Percentiles rank a stretch among this genome's conserved stretches.
phyloP scores from a whole-genome alignment of 2,329 filamentous ascomycete genomes.

The Aspergillus sp. region DNA sequence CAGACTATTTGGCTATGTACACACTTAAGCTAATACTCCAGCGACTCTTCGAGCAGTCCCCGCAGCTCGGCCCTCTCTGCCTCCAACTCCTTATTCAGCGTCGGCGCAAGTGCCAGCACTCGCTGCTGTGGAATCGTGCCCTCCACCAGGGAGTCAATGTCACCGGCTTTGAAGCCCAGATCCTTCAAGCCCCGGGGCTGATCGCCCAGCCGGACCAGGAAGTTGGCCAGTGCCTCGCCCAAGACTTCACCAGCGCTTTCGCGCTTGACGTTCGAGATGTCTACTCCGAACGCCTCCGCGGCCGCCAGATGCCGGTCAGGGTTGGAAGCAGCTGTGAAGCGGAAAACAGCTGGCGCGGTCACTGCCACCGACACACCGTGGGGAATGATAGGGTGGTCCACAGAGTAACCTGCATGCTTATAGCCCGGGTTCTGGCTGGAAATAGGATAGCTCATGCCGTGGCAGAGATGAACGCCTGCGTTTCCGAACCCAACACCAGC shows the following conservation, averaged over 20 bases:
- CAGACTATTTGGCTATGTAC: background rate
- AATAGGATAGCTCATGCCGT: slow-evolving; percentile 97
- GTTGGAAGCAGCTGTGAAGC: slow-evolving; percentile 87
- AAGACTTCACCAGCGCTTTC: slow-evolving; percentile 89
- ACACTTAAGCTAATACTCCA: slow-evolving; percentile 50
- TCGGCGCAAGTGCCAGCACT: slow-evolving; percentile 89
- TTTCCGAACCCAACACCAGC: slow-evolving; percentile 97
- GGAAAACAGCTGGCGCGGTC: slow-evolving; percentile 89
- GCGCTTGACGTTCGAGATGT: slow-evolving; percentile 81
- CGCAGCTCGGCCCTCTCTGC: slow-evolving; percentile 72
- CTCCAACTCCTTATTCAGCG: slow-evolving; percentile 68
- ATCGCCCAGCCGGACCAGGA: slow-evolving; percentile 80
- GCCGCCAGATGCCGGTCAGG: slow-evolving; percentile 88
- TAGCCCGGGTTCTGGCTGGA: slow-evolving; percentile 93
- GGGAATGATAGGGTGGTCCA: slow-evolving; percentile 78
- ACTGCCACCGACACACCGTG: slow-evolving; percentile 96
- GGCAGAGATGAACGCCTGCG: slow-evolving; percentile 87
- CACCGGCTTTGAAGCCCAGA: slow-evolving; percentile 72
- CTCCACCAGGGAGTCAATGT: slow-evolving; percentile 84
- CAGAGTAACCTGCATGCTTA: slow-evolving; percentile 81
- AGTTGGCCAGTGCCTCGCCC: slow-evolving; percentile 76
- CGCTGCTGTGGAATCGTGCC: slow-evolving; percentile 90
- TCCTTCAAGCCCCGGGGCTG: slow-evolving; percentile 84
- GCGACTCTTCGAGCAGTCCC: slow-evolving; percentile 65
- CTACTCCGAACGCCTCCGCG: slow-evolving; percentile 87